Percentiles rank a stretch among this genome's conserved stretches.
Evolutionary conservation across 768 basidiomycete genomes (phyloP).

Genomic region (Suillus subalutaceus): DNA sequence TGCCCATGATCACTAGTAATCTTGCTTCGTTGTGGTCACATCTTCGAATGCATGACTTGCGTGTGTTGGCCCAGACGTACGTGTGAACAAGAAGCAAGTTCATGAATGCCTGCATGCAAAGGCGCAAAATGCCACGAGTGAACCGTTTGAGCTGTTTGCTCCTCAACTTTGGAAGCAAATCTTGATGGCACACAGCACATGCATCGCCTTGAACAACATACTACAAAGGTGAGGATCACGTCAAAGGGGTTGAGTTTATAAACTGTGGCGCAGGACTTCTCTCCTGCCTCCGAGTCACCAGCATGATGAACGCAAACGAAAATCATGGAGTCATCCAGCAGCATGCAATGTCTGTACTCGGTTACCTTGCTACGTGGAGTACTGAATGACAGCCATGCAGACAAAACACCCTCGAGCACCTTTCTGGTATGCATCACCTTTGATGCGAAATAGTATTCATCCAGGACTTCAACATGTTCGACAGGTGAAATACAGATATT

Average conservation of each 20-base stretch:
- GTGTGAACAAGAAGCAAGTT: constrained; percentile 6
- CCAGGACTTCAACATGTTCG: background rate
- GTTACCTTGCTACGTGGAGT: background rate
- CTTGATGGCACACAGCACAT: constrained; percentile 9
- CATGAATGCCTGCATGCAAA: constrained; percentile 8
- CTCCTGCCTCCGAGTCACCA: background rate
- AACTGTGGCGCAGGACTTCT: constrained; percentile 5
- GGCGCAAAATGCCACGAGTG: constrained; percentile 4
- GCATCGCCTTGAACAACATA: constrained; percentile 8
- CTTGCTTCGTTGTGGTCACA: constrained; percentile 5
- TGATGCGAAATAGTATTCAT: constrained; percentile 3
- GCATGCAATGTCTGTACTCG: constrained; percentile 4
- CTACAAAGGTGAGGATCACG: constrained; percentile 7
- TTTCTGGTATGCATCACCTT: constrained; percentile 9
- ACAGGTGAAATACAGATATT: constrained; percentile 34
- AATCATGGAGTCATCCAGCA: constrained; percentile 3
- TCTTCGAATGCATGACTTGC: constrained; percentile 3
- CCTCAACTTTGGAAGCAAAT: background rate
- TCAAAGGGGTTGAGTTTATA: constrained; percentile 11
- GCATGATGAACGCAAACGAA: constrained; percentile 5
- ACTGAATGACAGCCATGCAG: constrained; percentile 4
- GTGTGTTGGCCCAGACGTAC: background rate
- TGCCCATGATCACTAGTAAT: background rate
- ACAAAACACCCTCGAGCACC: constrained; percentile 5
- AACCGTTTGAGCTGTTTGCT: background rate